Evolutionary conservation across 73 alveolate genomes (phyloP).

Genomic region (Stentor roeselii): DNA sequence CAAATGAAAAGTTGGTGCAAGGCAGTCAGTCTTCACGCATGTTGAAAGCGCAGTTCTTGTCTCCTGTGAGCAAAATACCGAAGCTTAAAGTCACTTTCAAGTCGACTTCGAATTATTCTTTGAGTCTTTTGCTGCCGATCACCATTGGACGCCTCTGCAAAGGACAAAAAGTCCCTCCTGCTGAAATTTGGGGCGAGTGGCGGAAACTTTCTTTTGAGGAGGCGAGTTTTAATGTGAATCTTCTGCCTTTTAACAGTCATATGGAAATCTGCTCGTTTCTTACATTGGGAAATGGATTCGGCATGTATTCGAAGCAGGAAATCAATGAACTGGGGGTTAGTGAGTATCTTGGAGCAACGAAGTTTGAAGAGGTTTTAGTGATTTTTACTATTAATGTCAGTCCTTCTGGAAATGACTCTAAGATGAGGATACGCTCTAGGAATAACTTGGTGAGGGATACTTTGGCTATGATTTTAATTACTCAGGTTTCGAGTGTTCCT

Average conservation of each 20-base stretch:
- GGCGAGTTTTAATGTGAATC: not conserved
- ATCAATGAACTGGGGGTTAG: not conserved
- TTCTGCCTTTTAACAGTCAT: not conserved
- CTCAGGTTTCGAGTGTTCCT: not conserved
- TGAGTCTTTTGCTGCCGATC: not conserved
- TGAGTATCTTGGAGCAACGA: not conserved
- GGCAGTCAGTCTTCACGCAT: not conserved
- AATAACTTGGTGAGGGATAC: not conserved
- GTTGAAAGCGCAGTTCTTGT: not conserved
- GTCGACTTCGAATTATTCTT: not conserved
- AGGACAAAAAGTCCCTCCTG: not conserved
- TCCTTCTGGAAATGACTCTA: not conserved
- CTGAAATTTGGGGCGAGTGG: not conserved
- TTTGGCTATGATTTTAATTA: not conserved
- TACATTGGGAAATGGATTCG: not conserved
- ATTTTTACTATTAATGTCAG: too few relatives aligned
- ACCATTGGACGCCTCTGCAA: not conserved
- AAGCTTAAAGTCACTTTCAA: too few relatives aligned
- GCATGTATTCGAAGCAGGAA: not conserved
- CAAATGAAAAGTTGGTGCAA: not conserved
- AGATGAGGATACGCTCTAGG: not conserved
- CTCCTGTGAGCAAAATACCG: not conserved
- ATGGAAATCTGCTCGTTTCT: not conserved
- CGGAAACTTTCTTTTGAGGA: not conserved
- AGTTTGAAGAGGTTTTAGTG: not conserved